These are phyloP conservation scores for Eruca vesicaria DNA, from an alignment of 441 rosid genomes.

Conservation along the genomic window DNA sequence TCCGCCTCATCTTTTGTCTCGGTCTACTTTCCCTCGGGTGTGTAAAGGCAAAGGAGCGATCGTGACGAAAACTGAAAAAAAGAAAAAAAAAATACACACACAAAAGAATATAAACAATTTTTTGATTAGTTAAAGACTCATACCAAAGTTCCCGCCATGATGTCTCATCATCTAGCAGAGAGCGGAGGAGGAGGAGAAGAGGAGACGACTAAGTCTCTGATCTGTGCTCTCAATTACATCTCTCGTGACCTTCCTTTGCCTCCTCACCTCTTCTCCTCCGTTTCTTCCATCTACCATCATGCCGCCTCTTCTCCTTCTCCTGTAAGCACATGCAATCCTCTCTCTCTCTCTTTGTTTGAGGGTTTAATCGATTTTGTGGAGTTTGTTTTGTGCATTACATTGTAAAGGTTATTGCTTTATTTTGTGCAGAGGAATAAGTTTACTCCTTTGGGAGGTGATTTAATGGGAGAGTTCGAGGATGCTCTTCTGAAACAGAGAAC, in stretches of 20 bases:
- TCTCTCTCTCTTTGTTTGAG: neutral
- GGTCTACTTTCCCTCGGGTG: slow-evolving; percentile 12
- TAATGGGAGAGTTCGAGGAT: slow-evolving; percentile 77
- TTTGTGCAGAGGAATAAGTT: slow-evolving; percentile 43
- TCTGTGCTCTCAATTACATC: slow-evolving; percentile 81
- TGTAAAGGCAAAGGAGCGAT: neutral
- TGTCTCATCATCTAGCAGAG: slow-evolving; percentile 52
- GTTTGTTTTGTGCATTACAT: neutral
- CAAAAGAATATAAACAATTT: neutral
- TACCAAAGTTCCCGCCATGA: slow-evolving; percentile 73
- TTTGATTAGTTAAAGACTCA: slow-evolving; percentile 26
- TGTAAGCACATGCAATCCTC: slow-evolving; percentile 40
- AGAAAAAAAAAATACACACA: neutral
- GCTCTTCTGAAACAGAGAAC: slow-evolving; percentile 65
- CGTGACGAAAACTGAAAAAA: neutral
- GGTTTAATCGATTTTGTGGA: neutral
- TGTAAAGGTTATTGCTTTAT: neutral
- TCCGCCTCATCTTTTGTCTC: slow-evolving; percentile 30
- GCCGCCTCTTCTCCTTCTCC: slow-evolving; percentile 10
- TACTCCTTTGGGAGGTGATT: slow-evolving; percentile 49
- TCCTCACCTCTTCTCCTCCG: slow-evolving; percentile 61
- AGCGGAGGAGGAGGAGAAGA: slow-evolving; percentile 43
- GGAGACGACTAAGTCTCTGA: slow-evolving; percentile 66
- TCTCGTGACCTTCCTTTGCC: slow-evolving; percentile 95
- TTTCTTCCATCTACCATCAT: slow-evolving; percentile 65